Evolutionary conservation across 176 grass and related monocot genomes (phyloP).

Genomic region (Musa acuminata): DNA sequence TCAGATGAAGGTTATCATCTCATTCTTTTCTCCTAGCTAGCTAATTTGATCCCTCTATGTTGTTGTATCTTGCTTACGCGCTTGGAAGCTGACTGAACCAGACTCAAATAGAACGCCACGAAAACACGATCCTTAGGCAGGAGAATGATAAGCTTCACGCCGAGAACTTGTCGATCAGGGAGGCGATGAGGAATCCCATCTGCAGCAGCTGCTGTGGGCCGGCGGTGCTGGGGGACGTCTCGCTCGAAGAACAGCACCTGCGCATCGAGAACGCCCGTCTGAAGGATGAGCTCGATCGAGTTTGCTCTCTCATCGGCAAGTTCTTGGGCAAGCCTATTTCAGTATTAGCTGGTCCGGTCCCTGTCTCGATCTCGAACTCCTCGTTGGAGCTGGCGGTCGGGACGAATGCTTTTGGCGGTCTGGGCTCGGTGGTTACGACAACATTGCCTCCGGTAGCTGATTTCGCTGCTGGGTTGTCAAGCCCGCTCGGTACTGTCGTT

Average conservation of each 20-base stretch:
- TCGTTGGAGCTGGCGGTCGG: conserved; percentile 52
- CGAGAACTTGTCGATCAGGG: conserved; percentile 62
- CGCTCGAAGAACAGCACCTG: conserved; percentile 58
- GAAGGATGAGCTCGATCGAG: conserved; percentile 60
- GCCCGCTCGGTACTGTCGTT: conserved; percentile 38
- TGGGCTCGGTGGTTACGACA: conserved; percentile 6
- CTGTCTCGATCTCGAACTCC: conserved; percentile 25
- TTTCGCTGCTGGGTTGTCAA: conserved; percentile 26
- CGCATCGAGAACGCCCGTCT: conserved; percentile 70
- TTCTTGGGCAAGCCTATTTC: conserved; percentile 53
- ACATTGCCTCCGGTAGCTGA: conserved; percentile 29
- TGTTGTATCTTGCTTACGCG: neutral
- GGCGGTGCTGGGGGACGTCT: conserved; percentile 33
- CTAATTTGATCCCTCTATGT: neutral
- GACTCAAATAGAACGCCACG: conserved; percentile 52
- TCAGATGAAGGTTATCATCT: conserved; percentile 61
- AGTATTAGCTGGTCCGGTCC: conserved; percentile 6
- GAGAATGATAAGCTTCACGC: conserved; percentile 78
- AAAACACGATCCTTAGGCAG: conserved; percentile 56
- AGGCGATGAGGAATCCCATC: conserved; percentile 32
- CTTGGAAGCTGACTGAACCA: conserved; percentile 9
- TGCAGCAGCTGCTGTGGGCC: conserved; percentile 49
- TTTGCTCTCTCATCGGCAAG: conserved; percentile 51
- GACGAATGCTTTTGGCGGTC: conserved; percentile 14
- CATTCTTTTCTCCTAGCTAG: neutral